Conservation (phyloP, 2,329 filamentous ascomycete species). For the Clonostachys byssicola region DNA sequence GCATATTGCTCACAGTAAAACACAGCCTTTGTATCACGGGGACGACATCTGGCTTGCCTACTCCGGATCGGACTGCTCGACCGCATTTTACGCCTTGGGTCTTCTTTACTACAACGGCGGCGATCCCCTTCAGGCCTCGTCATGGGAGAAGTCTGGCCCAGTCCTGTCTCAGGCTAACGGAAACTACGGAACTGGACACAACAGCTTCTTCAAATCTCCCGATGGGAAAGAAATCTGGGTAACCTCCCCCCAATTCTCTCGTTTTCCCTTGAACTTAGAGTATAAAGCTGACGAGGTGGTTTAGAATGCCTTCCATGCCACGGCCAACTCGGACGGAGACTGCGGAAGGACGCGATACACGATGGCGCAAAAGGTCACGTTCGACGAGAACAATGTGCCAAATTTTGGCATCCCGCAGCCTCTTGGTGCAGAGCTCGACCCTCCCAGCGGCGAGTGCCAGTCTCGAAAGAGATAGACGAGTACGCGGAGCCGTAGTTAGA, state of each 20-base stretch:
- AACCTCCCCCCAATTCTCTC: constrained; percentile 6
- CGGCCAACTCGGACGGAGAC: constrained; percentile 37
- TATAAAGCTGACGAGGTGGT: not conserved
- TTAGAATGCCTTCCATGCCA: constrained; percentile 43
- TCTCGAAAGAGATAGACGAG: too few relatives aligned
- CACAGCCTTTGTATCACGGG: constrained; percentile 40
- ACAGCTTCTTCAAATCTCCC: constrained; percentile 54
- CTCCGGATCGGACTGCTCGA: constrained; percentile 54
- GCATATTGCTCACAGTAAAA: constrained; percentile 12
- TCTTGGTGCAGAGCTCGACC: not conserved
- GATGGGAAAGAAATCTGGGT: constrained; percentile 50
- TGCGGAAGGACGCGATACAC: constrained; percentile 25
- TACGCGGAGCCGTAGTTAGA: too few relatives aligned
- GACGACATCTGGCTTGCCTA: constrained; percentile 45
- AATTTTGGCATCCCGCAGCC: not conserved
- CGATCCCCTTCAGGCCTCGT: constrained; percentile 34
- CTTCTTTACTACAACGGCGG: constrained; percentile 49
- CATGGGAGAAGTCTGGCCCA: constrained; percentile 49
- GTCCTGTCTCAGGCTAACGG: constrained; percentile 48
- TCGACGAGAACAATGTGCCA: not conserved
- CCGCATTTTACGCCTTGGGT: constrained; percentile 46
- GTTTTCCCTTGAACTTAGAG: not conserved
- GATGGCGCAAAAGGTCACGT: not conserved
- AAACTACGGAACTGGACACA: constrained; percentile 53
- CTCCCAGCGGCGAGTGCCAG: not conserved